These are phyloP conservation scores for Lycium ferocissimum DNA, from an alignment of 257 asterid species.

Conservation along the genomic window DNA sequence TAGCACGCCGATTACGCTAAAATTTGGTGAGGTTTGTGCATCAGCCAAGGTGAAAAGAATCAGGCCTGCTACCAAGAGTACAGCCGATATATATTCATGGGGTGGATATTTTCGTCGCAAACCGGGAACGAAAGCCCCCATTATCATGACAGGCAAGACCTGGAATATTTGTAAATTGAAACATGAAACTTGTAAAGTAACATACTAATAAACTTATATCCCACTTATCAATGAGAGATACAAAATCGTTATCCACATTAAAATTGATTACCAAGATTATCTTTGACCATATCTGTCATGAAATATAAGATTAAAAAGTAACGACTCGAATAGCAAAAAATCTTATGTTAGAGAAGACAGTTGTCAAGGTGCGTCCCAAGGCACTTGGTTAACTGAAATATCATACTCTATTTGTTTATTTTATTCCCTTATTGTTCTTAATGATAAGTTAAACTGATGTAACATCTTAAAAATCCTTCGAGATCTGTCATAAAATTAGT, in stretches of 20 bases:
- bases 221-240: background rate
- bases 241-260: background rate
- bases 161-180: slow-evolving; percentile 35
- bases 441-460: background rate
- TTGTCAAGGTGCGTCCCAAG: background rate
- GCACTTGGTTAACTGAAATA: background rate
- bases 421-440: background rate
- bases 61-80: slow-evolving; percentile 81
- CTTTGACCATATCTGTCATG: background rate
- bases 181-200: slow-evolving; percentile 11
- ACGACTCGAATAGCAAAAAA: background rate
- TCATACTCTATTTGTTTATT: background rate
- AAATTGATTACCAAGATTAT: background rate
- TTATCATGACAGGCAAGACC: slow-evolving; percentile 95
- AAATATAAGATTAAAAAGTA: background rate
- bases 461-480: background rate
- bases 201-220: background rate
- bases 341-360: background rate
- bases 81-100: slow-evolving; percentile 82
- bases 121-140: slow-evolving; percentile 98
- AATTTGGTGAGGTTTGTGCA: slow-evolving; percentile 87
- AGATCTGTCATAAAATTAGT: background rate
- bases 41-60: slow-evolving; percentile 93
- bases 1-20: slow-evolving; percentile 75
- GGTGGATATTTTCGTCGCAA: slow-evolving; percentile 81